Evolutionary conservation across 345 rosid genomes (phyloP).

Genomic region (Turnera subulata): DNA sequence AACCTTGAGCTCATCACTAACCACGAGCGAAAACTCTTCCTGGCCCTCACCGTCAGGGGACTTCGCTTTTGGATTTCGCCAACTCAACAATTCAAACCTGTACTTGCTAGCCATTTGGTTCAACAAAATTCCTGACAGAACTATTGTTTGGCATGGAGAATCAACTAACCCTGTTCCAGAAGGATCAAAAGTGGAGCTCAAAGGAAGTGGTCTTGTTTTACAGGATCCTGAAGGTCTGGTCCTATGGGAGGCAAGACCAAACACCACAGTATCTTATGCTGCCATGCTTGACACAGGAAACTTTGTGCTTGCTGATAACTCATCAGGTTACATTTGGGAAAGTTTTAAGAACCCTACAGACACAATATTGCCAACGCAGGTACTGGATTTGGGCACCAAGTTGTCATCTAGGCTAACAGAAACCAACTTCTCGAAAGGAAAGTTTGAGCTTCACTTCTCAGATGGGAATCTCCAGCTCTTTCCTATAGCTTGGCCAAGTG

Average conservation of each 20-base stretch:
- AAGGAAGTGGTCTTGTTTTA: slow-evolving; percentile 22
- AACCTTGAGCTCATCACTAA: slow-evolving; percentile 8
- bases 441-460: slow-evolving; percentile 22
- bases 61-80: slow-evolving; percentile 12
- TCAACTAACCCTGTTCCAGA: slow-evolving; percentile 12
- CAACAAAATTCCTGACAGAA: slow-evolving; percentile 21
- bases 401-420: slow-evolving; percentile 10
- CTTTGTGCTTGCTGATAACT: slow-evolving; percentile 6
- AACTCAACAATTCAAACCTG: slow-evolving; percentile 9
- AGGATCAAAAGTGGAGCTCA: slow-evolving; percentile 25
- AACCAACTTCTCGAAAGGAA: slow-evolving; percentile 19
- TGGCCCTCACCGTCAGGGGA: slow-evolving; percentile 4
- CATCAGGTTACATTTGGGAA: slow-evolving; percentile 9
- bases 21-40: neutral
- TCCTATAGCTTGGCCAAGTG: slow-evolving; percentile 16
- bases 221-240: slow-evolving; percentile 18
- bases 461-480: slow-evolving; percentile 24
- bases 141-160: slow-evolving; percentile 34
- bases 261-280: neutral
- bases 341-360: slow-evolving; percentile 13
- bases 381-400: neutral
- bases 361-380: slow-evolving; percentile 16
- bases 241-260: slow-evolving; percentile 15
- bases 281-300: slow-evolving; percentile 14
- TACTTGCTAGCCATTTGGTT: slow-evolving; percentile 36